phyloP scores from a whole-genome alignment of 1,284 basidiomycete genomes.

The Stygiomarasmius scandens region DNA sequence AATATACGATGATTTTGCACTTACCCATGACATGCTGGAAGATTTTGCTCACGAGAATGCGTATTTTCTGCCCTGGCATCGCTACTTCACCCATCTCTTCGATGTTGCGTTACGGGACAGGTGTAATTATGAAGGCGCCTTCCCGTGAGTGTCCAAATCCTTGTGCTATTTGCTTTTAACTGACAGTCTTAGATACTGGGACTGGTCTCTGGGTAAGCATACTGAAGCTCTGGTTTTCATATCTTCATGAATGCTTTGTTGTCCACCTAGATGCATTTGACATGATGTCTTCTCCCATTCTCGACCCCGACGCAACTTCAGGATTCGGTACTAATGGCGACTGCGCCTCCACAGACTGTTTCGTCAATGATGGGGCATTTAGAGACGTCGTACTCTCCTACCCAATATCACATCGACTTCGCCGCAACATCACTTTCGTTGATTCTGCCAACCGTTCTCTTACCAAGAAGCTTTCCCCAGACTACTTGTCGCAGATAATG shows the following conservation, averaged over 20 bases:
- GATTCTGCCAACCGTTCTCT: background rate
- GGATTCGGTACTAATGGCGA: background rate
- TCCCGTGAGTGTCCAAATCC: background rate
- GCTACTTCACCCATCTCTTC: background rate
- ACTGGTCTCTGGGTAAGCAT: background rate
- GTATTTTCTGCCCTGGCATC: background rate
- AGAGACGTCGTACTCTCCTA: background rate
- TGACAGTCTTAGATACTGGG: background rate
- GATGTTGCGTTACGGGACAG: background rate
- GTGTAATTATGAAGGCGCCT: background rate
- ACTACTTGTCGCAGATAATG: background rate
- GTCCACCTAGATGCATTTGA: background rate
- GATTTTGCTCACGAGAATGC: background rate
- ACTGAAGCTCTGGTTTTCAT: too few species aligned
- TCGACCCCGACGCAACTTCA: background rate
- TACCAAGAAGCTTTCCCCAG: background rate
- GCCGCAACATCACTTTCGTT: background rate
- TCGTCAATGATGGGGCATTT: background rate
- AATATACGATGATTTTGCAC: background rate
- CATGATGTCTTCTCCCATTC: background rate
- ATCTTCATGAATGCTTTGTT: background rate
- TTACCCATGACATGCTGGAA: background rate
- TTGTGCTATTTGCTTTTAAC: background rate
- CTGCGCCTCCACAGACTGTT: background rate
- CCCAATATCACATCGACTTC: background rate